Conservation (phyloP, 176 grass and related monocot genomes). For the Hordeum marinum region DNA sequence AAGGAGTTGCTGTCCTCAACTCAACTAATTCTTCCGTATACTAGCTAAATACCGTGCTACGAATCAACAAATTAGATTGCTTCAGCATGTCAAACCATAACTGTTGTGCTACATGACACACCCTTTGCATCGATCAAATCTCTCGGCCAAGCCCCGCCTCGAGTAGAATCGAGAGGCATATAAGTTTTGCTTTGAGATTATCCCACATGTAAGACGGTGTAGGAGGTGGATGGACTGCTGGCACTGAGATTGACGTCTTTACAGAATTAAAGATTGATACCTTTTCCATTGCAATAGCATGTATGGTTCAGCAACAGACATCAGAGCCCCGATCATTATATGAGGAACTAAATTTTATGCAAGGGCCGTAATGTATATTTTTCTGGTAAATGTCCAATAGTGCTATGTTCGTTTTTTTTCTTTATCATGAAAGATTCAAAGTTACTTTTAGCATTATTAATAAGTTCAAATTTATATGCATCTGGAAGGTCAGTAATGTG, state of each 20-base stretch:
- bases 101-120: background rate
- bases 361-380: background rate
- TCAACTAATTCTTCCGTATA: background rate
- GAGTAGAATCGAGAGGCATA: background rate
- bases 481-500: background rate
- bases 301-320: background rate
- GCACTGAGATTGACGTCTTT: background rate
- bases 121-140: background rate
- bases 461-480: background rate
- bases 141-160: background rate
- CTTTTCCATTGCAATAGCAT: background rate
- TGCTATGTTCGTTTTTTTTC: slow-evolving; percentile 1
- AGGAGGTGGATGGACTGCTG: background rate
- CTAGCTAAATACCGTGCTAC: background rate
- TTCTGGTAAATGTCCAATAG: background rate
- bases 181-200: background rate
- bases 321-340: background rate
- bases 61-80: background rate
- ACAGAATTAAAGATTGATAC: background rate
- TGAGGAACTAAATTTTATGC: background rate
- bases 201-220: background rate
- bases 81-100: background rate
- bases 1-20: slow-evolving; percentile 30
- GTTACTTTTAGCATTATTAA: background rate
- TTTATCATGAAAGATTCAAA: slow-evolving; percentile 7